Conservation (phyloP, 2,329 filamentous ascomycete genomes). For the Atkinsonella texensis region DNA sequence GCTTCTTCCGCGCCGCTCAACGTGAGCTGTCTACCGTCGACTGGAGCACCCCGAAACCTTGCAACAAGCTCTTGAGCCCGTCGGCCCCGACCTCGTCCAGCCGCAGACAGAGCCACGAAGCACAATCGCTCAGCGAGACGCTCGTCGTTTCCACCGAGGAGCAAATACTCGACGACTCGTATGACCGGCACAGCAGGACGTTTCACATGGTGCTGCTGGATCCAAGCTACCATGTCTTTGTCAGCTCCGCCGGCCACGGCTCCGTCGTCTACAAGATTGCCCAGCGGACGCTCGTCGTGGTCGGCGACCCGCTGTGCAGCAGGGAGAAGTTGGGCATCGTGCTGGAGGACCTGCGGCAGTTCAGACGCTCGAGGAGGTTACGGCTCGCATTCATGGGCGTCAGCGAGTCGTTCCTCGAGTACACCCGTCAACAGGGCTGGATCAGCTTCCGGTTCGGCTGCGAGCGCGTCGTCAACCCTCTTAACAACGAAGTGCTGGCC, state of each 20-base stretch:
- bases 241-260: constrained; percentile 9
- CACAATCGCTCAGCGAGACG: neutral
- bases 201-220: constrained; percentile 14
- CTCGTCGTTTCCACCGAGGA: constrained; percentile 2
- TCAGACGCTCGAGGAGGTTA: constrained; percentile 5
- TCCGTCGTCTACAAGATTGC: constrained; percentile 11
- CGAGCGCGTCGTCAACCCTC: constrained; percentile 11
- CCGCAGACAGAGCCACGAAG: constrained; percentile 1
- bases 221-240: constrained; percentile 11
- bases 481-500: constrained; percentile 9
- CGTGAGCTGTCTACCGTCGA: neutral
- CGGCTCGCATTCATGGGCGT: constrained; percentile 11
- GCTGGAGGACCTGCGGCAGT: constrained; percentile 9
- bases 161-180: constrained; percentile 6
- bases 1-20: neutral
- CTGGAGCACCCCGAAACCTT: neutral
- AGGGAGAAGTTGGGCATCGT: constrained; percentile 5
- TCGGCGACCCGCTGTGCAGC: constrained; percentile 11
- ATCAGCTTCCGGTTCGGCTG: constrained; percentile 10
- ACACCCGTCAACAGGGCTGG: constrained; percentile 7
- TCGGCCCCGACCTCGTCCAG: neutral
- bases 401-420: constrained; percentile 9
- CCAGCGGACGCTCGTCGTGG: constrained; percentile 9
- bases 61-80: neutral
- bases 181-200: constrained; percentile 10